Base-by-base conservation (phyloP, 257 asterid genomes). In the Leonotis leonurus region DNA sequence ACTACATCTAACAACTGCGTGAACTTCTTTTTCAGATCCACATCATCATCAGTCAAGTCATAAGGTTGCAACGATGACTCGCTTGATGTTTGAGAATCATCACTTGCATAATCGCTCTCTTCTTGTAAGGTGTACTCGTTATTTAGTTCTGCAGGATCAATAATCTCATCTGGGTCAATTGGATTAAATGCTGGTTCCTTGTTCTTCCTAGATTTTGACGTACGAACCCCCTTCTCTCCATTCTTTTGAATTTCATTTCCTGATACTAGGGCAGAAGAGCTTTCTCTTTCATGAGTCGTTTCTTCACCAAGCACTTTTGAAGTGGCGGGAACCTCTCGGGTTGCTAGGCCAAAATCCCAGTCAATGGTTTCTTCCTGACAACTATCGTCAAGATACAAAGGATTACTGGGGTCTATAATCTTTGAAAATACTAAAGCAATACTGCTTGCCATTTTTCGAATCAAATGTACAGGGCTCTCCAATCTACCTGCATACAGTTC, bases 401-500 rank as follows among this genome's bases (percentile, higher is more conserved):
- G 97, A 81, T 93, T 87, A 74, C 77, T 70, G 39, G 99, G 96
- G 84, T 87, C 97, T 70, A 89, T 73, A 33, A 87, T 74, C 73
- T 73, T 83, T 26, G 99, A 93, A 77, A 93, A 93, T 44, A 83
- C 92, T 54, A 83, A 79, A 67, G 99, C 99, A 80, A 93, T 76
- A 58, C 80, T 70, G 82, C 95, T 87, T 32, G 99, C 99, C 97
- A 89, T 93, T 83, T 78, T 89, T 29, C 99, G 88, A 57, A 87
- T 74, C 83, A 93, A 74, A 82, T 80, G 62, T 50, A 73, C 82
- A 70, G 99, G 95, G 76, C 77, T 87, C 81, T 84, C 96, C 78
- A 93, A 74, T 78, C 97, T 83, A 83, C 88, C 99, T 92, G 97
- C 45, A 72, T 76, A 63, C 70, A 66, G 73, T 65, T 52, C 16